Percentiles rank a stretch among this genome's conserved stretches.
phyloP scores from a whole-genome alignment of 495 filamentous ascomycete genomes.

The Melanomma pulvis-pyrius region DNA sequence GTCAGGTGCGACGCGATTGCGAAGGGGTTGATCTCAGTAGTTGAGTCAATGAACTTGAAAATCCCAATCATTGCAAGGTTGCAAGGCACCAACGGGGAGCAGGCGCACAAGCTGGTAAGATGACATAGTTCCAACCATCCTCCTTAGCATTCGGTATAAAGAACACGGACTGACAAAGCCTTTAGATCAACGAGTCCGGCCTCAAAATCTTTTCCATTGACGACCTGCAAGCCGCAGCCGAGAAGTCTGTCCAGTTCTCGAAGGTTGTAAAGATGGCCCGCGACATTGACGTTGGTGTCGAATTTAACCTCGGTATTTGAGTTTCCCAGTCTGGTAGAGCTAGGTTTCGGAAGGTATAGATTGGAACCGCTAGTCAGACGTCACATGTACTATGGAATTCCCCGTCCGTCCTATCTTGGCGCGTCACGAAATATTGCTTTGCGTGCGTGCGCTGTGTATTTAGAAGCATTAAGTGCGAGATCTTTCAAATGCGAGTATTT shows the following conservation, averaged over 20 bases:
- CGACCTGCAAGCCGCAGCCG: constrained; percentile 93
- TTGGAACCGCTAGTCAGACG: background rate
- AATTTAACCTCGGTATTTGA: constrained; percentile 95
- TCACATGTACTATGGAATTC: constrained; percentile 5
- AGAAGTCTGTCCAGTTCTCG: constrained; percentile 97
- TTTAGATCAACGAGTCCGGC: constrained; percentile 94
- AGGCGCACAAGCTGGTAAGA: constrained; percentile 80
- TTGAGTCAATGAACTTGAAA: constrained; percentile 88
- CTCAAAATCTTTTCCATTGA: constrained; percentile 99
- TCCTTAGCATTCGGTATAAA: background rate
- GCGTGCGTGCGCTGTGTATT: constrained; percentile 2
- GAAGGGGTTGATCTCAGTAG: constrained; percentile 91
- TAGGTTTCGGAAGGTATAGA: background rate
- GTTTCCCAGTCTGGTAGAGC: background rate
- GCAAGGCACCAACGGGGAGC: constrained; percentile 99
- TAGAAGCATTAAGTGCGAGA: constrained; percentile 1
- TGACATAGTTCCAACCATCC: background rate
- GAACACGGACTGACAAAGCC: background rate
- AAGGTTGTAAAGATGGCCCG: constrained; percentile 99
- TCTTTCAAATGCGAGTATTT: background rate
- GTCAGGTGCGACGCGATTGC: constrained; percentile 98
- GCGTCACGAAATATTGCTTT: background rate
- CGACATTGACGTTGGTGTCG: constrained; percentile 96
- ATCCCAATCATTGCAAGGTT: constrained; percentile 95
- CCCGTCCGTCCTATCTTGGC: background rate